A percentile compares a stretch with the other conserved stretches of the same genome.
These are phyloP conservation scores for Lactifluus echinatus DNA, from an alignment of 768 basidiomycete genomes.

Conservation along the genomic window DNA sequence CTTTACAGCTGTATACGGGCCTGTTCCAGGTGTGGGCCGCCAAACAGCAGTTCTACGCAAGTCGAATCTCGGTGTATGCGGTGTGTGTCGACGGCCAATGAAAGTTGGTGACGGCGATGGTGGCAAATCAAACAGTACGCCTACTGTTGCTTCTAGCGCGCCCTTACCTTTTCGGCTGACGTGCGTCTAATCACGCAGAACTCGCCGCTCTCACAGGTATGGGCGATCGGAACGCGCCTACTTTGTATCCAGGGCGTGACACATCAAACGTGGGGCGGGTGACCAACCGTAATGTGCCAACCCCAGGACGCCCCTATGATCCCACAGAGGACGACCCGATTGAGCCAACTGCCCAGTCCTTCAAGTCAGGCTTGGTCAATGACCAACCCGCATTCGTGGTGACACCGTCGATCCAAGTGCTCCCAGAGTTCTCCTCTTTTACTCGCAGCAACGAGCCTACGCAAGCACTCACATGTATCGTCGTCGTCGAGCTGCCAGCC, in stretches of 20 bases:
- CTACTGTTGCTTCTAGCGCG: conserved; percentile 25
- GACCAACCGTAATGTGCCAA: conserved; percentile 22
- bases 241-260: conserved; percentile 64
- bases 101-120: conserved; percentile 84
- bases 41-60: conserved; percentile 49
- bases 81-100: conserved; percentile 95
- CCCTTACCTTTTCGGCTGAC: conserved; percentile 19
- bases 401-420: conserved; percentile 87
- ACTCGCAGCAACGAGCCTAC: conserved; percentile 58
- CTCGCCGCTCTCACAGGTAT: conserved; percentile 90
- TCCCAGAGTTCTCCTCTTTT: conserved; percentile 83
- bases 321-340: conserved; percentile 83
- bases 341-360: conserved; percentile 42
- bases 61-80: conserved; percentile 88
- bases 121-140: conserved; percentile 80
- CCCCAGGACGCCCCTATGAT: conserved; percentile 32
- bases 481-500: conserved; percentile 85
- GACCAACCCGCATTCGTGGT: conserved; percentile 63
- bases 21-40: conserved; percentile 53
- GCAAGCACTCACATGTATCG: conserved; percentile 88
- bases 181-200: conserved; percentile 59
- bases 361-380: conserved; percentile 32
- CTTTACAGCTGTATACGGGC: conserved; percentile 94
- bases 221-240: conserved; percentile 48
- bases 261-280: conserved; percentile 36